Evolutionary conservation across 192 early-diverging fungal species (phyloP).

Genomic region (Backusella morwellensis): DNA sequence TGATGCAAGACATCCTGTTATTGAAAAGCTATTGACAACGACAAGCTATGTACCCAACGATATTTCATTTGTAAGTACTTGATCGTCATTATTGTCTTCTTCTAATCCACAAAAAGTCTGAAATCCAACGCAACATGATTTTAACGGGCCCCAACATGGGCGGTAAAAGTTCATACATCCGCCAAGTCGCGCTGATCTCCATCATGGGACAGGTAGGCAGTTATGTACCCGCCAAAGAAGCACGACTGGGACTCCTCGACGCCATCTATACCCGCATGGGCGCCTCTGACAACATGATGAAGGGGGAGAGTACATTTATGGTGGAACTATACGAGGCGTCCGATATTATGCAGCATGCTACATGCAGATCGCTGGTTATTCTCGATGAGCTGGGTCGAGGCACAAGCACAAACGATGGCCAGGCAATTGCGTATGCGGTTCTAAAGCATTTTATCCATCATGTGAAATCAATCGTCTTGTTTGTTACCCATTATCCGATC

Average conservation of each 20-base stretch:
- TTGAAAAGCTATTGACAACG: slow-evolving; percentile 50
- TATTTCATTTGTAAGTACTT: slow-evolving; percentile 37
- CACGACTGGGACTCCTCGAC: slow-evolving; percentile 66
- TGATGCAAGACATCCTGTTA: slow-evolving; percentile 71
- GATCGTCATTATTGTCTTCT: no score
- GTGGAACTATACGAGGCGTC: slow-evolving; percentile 76
- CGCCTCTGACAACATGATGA: slow-evolving; percentile 64
- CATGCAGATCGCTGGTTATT: slow-evolving; percentile 61
- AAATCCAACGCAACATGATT: slow-evolving; percentile 35
- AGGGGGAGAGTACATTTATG: slow-evolving; percentile 76
- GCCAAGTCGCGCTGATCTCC: slow-evolving; percentile 56
- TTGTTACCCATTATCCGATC: slow-evolving; percentile 83
- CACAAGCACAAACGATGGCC: slow-evolving; percentile 72
- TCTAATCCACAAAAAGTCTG: not conserved
- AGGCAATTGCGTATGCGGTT: slow-evolving; percentile 67
- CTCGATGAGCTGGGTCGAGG: slow-evolving; percentile 84
- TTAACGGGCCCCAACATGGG: slow-evolving; percentile 82
- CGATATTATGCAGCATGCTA: slow-evolving; percentile 66
- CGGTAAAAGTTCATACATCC: slow-evolving; percentile 67
- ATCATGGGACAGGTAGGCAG: slow-evolving; percentile 75
- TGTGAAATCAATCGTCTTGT: slow-evolving; percentile 56
- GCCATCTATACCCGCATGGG: slow-evolving; percentile 74
- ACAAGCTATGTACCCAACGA: slow-evolving; percentile 63
- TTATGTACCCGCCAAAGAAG: slow-evolving; percentile 68
- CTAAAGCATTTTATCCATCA: slow-evolving; percentile 52